Conservation (phyloP, 306 rosid genomes). For the Mimosa bimucronata region DNA sequence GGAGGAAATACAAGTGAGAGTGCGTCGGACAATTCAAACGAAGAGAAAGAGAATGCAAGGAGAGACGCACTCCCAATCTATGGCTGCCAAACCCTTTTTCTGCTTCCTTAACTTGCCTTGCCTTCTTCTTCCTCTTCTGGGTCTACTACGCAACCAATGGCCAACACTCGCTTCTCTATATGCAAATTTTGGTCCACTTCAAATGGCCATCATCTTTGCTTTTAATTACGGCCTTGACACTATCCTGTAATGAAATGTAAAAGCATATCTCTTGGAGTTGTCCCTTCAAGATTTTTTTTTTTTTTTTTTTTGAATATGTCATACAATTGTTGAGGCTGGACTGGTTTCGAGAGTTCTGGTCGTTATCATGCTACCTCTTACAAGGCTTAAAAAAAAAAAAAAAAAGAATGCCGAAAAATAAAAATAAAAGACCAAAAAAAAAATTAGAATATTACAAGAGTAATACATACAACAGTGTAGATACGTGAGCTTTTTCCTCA, state of each 20-base stretch:
- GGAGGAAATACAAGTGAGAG: slow-evolving; percentile 8
- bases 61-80: slow-evolving; percentile 29
- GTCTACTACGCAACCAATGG: neutral
- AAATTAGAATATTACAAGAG: no score
- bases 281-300: no score
- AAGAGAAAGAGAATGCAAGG: slow-evolving; percentile 14
- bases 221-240: neutral
- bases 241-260: neutral
- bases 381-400: no score
- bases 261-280: neutral
- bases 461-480: no score
- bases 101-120: no score
- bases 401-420: no score
- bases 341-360: neutral
- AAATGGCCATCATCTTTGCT: neutral
- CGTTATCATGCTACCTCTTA: no score
- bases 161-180: slow-evolving; percentile 15
- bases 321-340: no score
- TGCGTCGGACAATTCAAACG: slow-evolving; percentile 24
- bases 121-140: neutral
- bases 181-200: neutral
- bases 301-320: no score
- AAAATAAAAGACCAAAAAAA: no score
- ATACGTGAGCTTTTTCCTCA: no score
- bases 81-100: slow-evolving; percentile 37